Percentiles rank a stretch among this genome's conserved stretches.
Conservation (phyloP, 139 green algal species). For the Picochlorum sp. region DNA sequence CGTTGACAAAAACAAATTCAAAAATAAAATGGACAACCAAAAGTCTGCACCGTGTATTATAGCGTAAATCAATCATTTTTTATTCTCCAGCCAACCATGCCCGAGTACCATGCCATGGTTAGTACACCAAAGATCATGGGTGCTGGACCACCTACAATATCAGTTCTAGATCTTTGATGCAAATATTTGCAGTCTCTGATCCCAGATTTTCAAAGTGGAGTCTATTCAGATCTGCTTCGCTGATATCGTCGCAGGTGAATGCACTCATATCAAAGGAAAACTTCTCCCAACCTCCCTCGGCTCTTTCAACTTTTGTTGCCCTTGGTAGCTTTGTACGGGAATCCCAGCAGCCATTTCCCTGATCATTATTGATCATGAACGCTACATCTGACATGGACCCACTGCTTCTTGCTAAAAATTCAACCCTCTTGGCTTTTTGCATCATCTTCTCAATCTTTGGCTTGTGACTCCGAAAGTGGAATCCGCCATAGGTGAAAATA, state of each 20-base stretch:
- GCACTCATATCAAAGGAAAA: neutral
- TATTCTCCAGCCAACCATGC: too few relatives aligned
- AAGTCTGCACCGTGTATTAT: too few relatives aligned
- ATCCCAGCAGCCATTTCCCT: neutral
- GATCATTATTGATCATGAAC: constrained; percentile 9
- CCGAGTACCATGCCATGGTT: too few relatives aligned
- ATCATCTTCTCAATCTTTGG: constrained; percentile 3
- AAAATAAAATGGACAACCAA: constrained; percentile 6
- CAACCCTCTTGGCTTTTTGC: constrained; percentile 4
- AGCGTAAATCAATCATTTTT: constrained; percentile 8
- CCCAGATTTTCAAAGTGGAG: constrained; percentile 19
- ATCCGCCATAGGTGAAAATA: constrained; percentile 19
- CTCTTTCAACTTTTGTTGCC: constrained; percentile 1
- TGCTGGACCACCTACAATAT: constrained; percentile 6
- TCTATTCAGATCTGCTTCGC: constrained; percentile 6
- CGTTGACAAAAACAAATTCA: neutral
- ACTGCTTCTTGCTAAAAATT: constrained; percentile 16
- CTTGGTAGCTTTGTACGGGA: neutral
- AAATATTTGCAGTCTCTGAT: constrained; percentile 8
- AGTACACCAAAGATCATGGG: too few relatives aligned
- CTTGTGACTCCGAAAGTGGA: constrained; percentile 15
- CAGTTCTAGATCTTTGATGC: constrained; percentile 14
- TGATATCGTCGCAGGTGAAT: constrained; percentile 3
- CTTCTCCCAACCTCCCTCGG: constrained; percentile 11
- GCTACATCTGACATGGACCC: neutral